phyloP scores from a whole-genome alignment of 805 yeast genomes.

The Lipomyces starkeyi region DNA sequence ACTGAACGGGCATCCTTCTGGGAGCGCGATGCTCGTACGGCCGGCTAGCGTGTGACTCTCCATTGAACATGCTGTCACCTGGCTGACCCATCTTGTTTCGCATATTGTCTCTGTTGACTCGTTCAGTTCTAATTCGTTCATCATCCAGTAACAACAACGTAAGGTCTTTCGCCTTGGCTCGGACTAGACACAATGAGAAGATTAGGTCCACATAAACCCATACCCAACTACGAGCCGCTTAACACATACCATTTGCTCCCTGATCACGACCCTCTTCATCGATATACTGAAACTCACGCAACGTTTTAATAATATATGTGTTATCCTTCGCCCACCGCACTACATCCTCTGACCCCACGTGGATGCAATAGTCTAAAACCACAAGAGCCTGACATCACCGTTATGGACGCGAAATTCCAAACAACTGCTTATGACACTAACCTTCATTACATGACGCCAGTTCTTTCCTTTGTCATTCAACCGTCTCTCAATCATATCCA shows the following conservation, averaged over 20 bases:
- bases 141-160: constrained; percentile 78
- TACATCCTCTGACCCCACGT: constrained; percentile 85
- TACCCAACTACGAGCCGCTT: neutral
- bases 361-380: constrained; percentile 81
- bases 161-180: constrained; percentile 89
- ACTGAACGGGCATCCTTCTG: constrained; percentile 3
- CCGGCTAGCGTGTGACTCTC: constrained; percentile 11
- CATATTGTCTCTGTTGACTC: constrained; percentile 52
- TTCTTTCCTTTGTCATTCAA: constrained; percentile 94
- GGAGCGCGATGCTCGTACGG: constrained; percentile 13
- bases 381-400: constrained; percentile 60
- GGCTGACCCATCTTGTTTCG: constrained; percentile 28
- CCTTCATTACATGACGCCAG: constrained; percentile 93
- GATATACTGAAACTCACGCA: constrained; percentile 83
- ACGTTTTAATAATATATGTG: constrained; percentile 82
- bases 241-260: constrained; percentile 66
- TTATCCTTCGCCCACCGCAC: constrained; percentile 92
- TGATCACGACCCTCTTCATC: constrained; percentile 83
- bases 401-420: neutral
- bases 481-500: constrained; percentile 93
- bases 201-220: neutral
- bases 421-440: neutral
- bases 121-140: constrained; percentile 75
- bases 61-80: neutral
- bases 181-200: constrained; percentile 44